Base-by-base conservation (phyloP, 2,329 filamentous ascomycete species). In the Penicillium olsonii region DNA sequence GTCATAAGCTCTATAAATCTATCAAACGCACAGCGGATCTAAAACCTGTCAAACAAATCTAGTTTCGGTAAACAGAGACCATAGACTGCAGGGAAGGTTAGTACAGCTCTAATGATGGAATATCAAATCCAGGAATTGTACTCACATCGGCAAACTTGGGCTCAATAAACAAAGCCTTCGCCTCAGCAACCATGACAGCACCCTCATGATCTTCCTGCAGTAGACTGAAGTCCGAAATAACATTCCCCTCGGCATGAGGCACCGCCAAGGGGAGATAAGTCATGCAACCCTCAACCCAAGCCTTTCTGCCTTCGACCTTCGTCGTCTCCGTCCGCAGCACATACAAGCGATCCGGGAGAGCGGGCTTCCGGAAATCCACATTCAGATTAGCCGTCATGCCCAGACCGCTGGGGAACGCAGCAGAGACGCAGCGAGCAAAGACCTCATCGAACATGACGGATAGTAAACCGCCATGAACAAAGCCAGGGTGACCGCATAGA, bases 341-440 rank as follows among this genome's bases (percentile, higher is more conserved):
- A 59, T 68, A 68, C 45, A 70, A 31, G 12, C 63, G 56, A 26
- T 66, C 64, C 24, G 66, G 65, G 17, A 61, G 45, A 5, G 65
- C 66, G 0, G 68, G 68, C 46, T 65, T 66, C 38, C 65, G 59
- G 42, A 65, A 71, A 62, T 68, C 62, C 26, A 71, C 63, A 49
- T 66, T 70, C 40, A 71, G 43, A 49, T 70, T 68, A 14, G 67
- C 68, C 18, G 68, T 71, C 62, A 71, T 70, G 5, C 65, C 68
- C 37, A 68, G 38, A 11, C 67, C 68, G 38, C 59, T 68, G 14
- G 57, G 53, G 18, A 71, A 65, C 5, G 60, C 61, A 3, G 61
- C 61, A 22, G 67, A 68, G 2, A 68, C 64, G 37, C 65, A 67
- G 19, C 66, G 56, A 42, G 68, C 68, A 56, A 70, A 70, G 22